Conservation (phyloP, 2,329 filamentous ascomycete species). For the Colletotrichum brevisporum region DNA sequence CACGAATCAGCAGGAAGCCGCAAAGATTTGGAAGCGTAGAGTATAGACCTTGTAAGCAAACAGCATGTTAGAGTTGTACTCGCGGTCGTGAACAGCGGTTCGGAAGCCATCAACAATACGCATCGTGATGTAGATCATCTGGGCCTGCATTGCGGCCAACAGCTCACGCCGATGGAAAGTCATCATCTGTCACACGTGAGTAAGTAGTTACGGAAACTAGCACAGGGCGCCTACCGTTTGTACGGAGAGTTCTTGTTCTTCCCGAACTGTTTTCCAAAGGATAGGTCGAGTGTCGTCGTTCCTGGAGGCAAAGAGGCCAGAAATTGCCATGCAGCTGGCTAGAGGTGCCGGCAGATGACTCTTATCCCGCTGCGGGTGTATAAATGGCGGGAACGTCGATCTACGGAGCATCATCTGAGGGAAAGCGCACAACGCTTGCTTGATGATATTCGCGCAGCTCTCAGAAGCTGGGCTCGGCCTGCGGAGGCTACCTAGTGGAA, state of each 20-base stretch:
- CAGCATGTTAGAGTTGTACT: slow-evolving; percentile 30
- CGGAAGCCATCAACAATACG: slow-evolving; percentile 26
- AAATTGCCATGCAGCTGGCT: slow-evolving; percentile 35
- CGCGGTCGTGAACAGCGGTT: neutral
- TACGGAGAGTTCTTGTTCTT: slow-evolving; percentile 26
- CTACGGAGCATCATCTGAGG: slow-evolving; percentile 38
- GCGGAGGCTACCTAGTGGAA: neutral
- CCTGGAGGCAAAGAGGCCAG: slow-evolving; percentile 24
- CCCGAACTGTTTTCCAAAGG: slow-evolving; percentile 28
- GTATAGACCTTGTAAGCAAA: slow-evolving; percentile 21
- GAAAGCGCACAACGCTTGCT: slow-evolving; percentile 18
- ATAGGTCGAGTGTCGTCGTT: slow-evolving; percentile 23
- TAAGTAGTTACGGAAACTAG: neutral
- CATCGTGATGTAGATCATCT: slow-evolving; percentile 38
- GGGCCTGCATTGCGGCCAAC: slow-evolving; percentile 32
- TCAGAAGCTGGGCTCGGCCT: neutral
- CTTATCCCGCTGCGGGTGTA: slow-evolving; percentile 28
- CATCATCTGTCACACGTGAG: neutral
- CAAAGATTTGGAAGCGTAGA: too few relatives aligned
- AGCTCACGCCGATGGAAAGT: slow-evolving; percentile 4
- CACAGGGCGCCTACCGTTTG: slow-evolving; percentile 1
- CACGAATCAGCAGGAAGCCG: neutral
- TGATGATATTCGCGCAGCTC: slow-evolving; percentile 11
- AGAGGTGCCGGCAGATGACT: slow-evolving; percentile 23
- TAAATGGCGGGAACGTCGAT: slow-evolving; percentile 37